These are phyloP conservation scores for Leucocoprinus sp. DNA, from an alignment of 768 basidiomycete genomes.

Conservation along the genomic window DNA sequence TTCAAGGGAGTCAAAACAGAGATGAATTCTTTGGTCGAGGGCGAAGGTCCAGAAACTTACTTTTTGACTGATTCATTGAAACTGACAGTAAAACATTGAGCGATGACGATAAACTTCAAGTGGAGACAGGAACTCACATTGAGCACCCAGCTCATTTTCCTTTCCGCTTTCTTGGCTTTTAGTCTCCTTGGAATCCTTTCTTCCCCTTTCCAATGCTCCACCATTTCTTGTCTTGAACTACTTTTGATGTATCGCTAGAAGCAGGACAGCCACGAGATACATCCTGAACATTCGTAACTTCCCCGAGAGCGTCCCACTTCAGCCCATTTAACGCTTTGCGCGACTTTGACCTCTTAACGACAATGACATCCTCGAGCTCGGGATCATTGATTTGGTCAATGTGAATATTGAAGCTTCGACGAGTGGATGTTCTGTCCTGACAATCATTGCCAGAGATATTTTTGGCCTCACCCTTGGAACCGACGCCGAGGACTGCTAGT, in stretches of 20 bases:
- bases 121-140: conserved; percentile 28
- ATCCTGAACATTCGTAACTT: conserved; percentile 50
- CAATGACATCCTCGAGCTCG: conserved; percentile 58
- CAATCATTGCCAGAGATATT: conserved; percentile 59
- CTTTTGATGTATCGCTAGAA: conserved; percentile 22
- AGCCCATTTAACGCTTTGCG: conserved; percentile 51
- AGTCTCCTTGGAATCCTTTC: conserved; percentile 70
- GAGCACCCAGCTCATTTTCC: conserved; percentile 31
- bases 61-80: conserved; percentile 33
- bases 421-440: conserved; percentile 24
- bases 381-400: conserved; percentile 61
- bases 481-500: conserved; percentile 33
- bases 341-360: conserved; percentile 74
- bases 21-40: neutral
- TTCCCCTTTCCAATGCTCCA: conserved; percentile 74
- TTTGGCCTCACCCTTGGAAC: conserved; percentile 19
- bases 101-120: neutral
- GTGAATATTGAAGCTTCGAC: conserved; percentile 61
- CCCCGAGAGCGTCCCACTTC: conserved; percentile 44
- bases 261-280: conserved; percentile 11
- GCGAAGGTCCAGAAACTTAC: conserved; percentile 18
- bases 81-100: conserved; percentile 18
- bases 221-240: conserved; percentile 46
- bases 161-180: conserved; percentile 34
- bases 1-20: conserved; percentile 28